Evolutionary conservation across 2,329 filamentous ascomycete species (phyloP).

Genomic region (Phyllosticta citrichinensis): DNA sequence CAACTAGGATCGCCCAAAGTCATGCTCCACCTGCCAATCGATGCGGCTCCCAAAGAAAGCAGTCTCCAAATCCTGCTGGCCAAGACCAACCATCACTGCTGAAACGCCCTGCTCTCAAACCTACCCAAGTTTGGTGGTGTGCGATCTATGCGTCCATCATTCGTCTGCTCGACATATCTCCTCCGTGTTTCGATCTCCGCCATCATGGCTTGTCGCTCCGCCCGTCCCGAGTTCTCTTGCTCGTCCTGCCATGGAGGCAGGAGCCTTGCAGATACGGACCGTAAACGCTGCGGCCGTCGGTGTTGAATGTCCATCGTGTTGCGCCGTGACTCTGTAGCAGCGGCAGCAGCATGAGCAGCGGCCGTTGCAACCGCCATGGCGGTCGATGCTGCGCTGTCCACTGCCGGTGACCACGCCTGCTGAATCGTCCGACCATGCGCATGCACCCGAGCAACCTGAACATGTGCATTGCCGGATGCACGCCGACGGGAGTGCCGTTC

Average conservation of each 20-base stretch:
- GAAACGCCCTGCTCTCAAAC: conserved; percentile 20
- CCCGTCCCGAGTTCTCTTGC: conserved; percentile 25
- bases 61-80: neutral
- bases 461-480: conserved; percentile 2
- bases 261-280: conserved; percentile 3
- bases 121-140: conserved; percentile 26
- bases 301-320: conserved; percentile 7
- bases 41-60: neutral
- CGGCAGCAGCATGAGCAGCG: neutral
- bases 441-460: neutral
- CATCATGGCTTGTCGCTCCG: conserved; percentile 18
- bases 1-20: neutral
- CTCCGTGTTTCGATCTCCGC: conserved; percentile 13
- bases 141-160: conserved; percentile 21
- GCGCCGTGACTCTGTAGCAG: conserved; percentile 1
- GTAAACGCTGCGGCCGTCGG: neutral
- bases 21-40: neutral
- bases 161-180: conserved; percentile 13
- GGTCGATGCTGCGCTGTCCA: neutral
- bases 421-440: neutral
- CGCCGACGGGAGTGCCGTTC: conserved; percentile 1
- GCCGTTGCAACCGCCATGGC: neutral
- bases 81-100: neutral
- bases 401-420: neutral
- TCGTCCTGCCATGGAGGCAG: conserved; percentile 18